Evolutionary conservation across 176 grass and related monocot genomes (phyloP).

Genomic region (Musa itinerans): DNA sequence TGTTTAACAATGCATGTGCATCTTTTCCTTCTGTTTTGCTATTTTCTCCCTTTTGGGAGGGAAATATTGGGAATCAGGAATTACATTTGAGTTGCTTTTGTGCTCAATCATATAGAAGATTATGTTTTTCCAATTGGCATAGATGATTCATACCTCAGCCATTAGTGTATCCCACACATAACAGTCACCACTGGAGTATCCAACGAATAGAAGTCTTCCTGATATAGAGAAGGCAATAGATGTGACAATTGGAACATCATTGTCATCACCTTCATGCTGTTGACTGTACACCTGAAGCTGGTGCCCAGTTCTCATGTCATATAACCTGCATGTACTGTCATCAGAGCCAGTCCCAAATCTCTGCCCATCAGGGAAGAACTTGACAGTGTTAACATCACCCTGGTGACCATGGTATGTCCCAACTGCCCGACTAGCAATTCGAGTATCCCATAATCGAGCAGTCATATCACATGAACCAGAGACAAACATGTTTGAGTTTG

Average conservation of each 20-base stretch:
- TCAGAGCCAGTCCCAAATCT: slow-evolving; percentile 95
- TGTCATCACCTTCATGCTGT: slow-evolving; percentile 48
- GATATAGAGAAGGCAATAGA: slow-evolving; percentile 97
- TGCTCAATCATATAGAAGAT: neutral
- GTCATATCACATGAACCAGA: slow-evolving; percentile 94
- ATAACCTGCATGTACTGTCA: slow-evolving; percentile 89
- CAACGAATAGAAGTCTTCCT: slow-evolving; percentile 96
- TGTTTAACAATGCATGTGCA: slow-evolving; percentile 57
- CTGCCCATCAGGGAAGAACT: slow-evolving; percentile 96
- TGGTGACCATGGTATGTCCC: slow-evolving; percentile 85
- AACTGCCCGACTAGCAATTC: slow-evolving; percentile 88
- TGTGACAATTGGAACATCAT: slow-evolving; percentile 65
- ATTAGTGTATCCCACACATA: slow-evolving; percentile 97
- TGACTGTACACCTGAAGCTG: slow-evolving; percentile 85
- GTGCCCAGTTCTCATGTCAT: slow-evolving; percentile 96
- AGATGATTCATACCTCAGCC: slow-evolving; percentile 49
- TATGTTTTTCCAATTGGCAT: neutral
- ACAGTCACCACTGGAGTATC: slow-evolving; percentile 96
- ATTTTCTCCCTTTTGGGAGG: too few species aligned
- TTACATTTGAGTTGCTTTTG: too few species aligned
- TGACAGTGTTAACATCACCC: slow-evolving; percentile 77
- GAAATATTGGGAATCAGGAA: too few species aligned
- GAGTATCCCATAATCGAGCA: slow-evolving; percentile 84
- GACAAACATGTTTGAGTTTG: slow-evolving; percentile 84
- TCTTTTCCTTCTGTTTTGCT: neutral